phyloP scores from a whole-genome alignment of 2,329 filamentous ascomycete genomes.

The Fusarium zealandicum region DNA sequence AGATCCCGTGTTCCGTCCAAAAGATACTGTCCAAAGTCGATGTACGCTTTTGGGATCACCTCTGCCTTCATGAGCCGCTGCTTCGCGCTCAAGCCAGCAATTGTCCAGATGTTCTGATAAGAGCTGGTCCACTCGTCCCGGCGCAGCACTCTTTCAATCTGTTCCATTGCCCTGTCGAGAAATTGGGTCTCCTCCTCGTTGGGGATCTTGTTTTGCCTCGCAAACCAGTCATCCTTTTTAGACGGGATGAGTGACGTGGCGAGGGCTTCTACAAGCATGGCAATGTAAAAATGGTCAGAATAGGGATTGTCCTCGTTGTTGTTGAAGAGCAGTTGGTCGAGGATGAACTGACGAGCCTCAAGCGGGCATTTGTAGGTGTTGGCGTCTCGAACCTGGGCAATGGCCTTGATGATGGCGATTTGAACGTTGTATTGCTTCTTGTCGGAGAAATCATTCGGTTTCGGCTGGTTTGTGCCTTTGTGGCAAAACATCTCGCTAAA shows the following conservation, averaged over 20 bases:
- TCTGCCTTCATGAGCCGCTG: conserved; percentile 69
- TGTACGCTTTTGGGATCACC: conserved; percentile 60
- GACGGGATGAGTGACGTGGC: conserved; percentile 64
- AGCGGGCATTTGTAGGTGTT: conserved; percentile 77
- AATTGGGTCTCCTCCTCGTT: conserved; percentile 58
- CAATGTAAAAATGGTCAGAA: conserved; percentile 90
- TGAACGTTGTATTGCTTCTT: conserved; percentile 86
- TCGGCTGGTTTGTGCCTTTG: conserved; percentile 77
- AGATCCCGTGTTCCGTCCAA: conserved; percentile 69
- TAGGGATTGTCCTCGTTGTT: conserved; percentile 91
- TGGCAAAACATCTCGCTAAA: conserved; percentile 91
- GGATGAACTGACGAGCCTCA: conserved; percentile 80
- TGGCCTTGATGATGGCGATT: conserved; percentile 80
- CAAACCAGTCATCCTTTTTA: conserved; percentile 54
- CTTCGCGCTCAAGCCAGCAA: conserved; percentile 68
- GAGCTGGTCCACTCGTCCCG: conserved; percentile 74
- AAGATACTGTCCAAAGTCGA: conserved; percentile 69
- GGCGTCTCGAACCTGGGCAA: conserved; percentile 78
- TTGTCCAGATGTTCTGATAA: conserved; percentile 72
- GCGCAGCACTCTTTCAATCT: conserved; percentile 71
- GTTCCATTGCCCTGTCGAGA: conserved; percentile 61
- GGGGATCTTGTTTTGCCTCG: conserved; percentile 54
- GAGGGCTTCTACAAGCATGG: conserved; percentile 73
- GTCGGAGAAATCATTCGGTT: conserved; percentile 90
- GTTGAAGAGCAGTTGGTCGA: conserved; percentile 90